Base-by-base conservation (phyloP, 805 yeast genomes). In the Maudiozyma bulderi region DNA sequence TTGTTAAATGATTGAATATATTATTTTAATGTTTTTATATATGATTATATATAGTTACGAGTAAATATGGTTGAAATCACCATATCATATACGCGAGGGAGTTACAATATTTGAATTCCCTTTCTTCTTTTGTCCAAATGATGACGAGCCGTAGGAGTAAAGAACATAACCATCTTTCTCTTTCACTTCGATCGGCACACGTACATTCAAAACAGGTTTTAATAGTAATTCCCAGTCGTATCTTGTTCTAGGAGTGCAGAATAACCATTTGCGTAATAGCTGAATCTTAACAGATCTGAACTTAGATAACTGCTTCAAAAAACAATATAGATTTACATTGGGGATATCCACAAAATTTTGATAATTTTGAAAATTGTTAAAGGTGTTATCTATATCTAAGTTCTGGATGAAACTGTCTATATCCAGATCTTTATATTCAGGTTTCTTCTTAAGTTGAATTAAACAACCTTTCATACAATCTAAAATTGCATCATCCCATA, bases 161-260 rank as follows among this genome's bases (percentile, higher is more conserved):
- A 71, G 70, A 52, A 76, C 69, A 54, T 73, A 58, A n/a, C 68
- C 72, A 56, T 66, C 70, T 42, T 54, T 64, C 48, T 66, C 73
- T 43, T 62, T 58, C 1, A 71, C 73, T 45, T 66, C 63, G 8
- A 68, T 57, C 3, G 69, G 65, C 10, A 65, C 69, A 11, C 57
- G 51, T 1, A 59, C 60, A 15, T 67, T 64, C 28, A 71, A 59
- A 11, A 71, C 67, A 0, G 72, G 70, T 13, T 54, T 50, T 7
- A 71, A 46, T 10, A 71, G 50, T 8, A 58, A 44, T 41, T 64
- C 70, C 75, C 74, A 71, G 48, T 71, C 74, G 31, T 61, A 55
- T 44, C 68, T 61, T 1, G 66, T 57, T 53, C 74, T 59, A 31
- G 67, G 60, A 7, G 72, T 70, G 50, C 72, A 71, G 32, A 67